Percentiles rank a stretch among this genome's conserved stretches.
Conservation (phyloP, 805 yeast genomes). For the Schwanniomyces yamadae region DNA sequence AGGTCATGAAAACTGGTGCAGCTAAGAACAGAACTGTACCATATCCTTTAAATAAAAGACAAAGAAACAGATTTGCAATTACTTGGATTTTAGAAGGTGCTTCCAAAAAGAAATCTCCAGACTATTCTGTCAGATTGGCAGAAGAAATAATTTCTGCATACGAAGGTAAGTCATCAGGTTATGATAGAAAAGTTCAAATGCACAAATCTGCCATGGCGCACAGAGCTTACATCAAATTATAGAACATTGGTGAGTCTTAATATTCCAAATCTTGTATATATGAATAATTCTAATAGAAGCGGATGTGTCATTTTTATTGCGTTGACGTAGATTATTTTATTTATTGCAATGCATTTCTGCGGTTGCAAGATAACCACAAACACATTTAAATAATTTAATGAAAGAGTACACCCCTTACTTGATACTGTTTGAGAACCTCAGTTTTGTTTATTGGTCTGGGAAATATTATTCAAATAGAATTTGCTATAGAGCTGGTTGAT, state of each 20-base stretch:
- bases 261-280: conserved; percentile 9
- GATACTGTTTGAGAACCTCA: no score
- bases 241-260: conserved; percentile 3
- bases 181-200: conserved; percentile 76
- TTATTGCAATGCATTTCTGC: not conserved
- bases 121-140: conserved; percentile 82
- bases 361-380: not conserved
- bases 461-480: no score
- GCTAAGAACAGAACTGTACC: conserved; percentile 85
- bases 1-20: conserved; percentile 75
- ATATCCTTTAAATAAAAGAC: conserved; percentile 75
- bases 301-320: not conserved
- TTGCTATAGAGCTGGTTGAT: no score
- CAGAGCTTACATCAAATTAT: conserved; percentile 68
- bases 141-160: conserved; percentile 82
- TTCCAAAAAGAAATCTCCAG: conserved; percentile 72
- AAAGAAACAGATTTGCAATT: conserved; percentile 84
- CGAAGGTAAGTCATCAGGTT: conserved; percentile 78
- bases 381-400: conserved; percentile 1
- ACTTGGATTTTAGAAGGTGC: conserved; percentile 88
- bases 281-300: not conserved
- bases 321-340: not conserved
- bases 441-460: no score
- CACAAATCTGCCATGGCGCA: conserved; percentile 87
- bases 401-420: no score